A percentile compares a stretch with the other conserved stretches of the same genome.
These are phyloP conservation scores for Claviceps sp. DNA, from an alignment of 2,329 filamentous ascomycete genomes.

Conservation along the genomic window DNA sequence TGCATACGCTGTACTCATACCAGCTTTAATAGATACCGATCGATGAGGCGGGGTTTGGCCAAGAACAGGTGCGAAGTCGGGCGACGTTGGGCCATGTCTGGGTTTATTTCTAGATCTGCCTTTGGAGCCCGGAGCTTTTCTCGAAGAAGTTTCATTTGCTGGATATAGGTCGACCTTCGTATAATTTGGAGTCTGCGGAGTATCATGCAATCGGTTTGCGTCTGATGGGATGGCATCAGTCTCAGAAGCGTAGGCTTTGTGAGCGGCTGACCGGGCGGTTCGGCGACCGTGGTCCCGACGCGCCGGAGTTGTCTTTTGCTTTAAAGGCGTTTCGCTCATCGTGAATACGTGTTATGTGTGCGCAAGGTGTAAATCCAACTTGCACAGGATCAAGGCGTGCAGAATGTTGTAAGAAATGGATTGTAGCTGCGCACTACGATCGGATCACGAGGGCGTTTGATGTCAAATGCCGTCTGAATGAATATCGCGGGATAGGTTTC, in stretches of 20 bases:
- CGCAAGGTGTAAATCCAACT: not conserved
- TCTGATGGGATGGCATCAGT: conserved; percentile 29
- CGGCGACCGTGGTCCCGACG: conserved; percentile 27
- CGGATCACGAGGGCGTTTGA: not conserved
- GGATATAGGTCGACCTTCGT: conserved; percentile 21
- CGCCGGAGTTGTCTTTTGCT: conserved; percentile 17
- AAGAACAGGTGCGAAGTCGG: conserved; percentile 25
- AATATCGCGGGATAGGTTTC: not conserved
- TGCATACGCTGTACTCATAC: conserved; percentile 55
- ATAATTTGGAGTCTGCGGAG: conserved; percentile 36
- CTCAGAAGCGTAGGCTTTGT: conserved; percentile 47
- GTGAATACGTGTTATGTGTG: not conserved
- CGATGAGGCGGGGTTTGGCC: conserved; percentile 30
- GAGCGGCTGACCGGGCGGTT: conserved; percentile 26
- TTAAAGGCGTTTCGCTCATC: conserved; percentile 5
- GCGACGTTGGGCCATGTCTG: conserved; percentile 21
- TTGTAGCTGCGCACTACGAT: not conserved
- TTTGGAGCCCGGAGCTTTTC: conserved; percentile 18
- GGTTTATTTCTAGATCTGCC: conserved; percentile 17
- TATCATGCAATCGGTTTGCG: conserved; percentile 19
- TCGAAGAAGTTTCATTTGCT: conserved; percentile 11
- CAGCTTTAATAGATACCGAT: conserved; percentile 29
- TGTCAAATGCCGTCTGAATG: not conserved
- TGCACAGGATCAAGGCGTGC: not conserved
- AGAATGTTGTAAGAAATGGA: not conserved